Evolutionary conservation across 345 rosid genomes (phyloP).

Genomic region (Bretschneidera sinensis): DNA sequence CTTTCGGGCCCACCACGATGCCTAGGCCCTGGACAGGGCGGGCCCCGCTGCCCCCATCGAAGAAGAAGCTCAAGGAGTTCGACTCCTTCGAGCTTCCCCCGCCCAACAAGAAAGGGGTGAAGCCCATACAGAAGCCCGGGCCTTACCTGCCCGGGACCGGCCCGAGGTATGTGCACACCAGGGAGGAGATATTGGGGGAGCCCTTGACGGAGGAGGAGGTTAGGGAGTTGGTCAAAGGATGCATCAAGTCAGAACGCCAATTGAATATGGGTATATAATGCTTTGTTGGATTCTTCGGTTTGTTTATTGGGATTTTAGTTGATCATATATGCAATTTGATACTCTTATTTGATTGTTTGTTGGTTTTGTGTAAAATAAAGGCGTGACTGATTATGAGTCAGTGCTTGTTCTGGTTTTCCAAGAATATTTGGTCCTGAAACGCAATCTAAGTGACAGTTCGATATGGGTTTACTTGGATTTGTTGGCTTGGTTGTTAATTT

Average conservation of each 20-base stretch:
- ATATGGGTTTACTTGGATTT: too few relatives aligned
- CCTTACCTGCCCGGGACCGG: constrained; percentile 75
- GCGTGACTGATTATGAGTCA: not conserved
- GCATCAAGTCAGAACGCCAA: constrained; percentile 58
- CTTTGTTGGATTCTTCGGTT: not conserved
- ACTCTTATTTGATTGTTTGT: not conserved
- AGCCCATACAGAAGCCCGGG: constrained; percentile 86
- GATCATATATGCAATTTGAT: not conserved
- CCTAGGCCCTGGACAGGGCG: constrained; percentile 95
- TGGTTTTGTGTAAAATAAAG: not conserved
- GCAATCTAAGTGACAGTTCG: not conserved
- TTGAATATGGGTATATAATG: constrained; percentile 71
- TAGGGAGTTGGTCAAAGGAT: constrained; percentile 48
- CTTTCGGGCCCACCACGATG: constrained; percentile 84
- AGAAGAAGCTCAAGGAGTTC: constrained; percentile 76
- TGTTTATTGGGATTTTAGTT: not conserved
- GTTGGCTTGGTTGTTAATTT: too few relatives aligned
- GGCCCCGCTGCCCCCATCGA: constrained; percentile 69
- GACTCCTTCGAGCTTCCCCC: constrained; percentile 86
- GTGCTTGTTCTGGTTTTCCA: not conserved
- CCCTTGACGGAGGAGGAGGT: constrained; percentile 69
- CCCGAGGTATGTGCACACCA: constrained; percentile 61
- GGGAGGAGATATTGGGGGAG: constrained; percentile 88
- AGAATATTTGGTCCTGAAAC: not conserved
- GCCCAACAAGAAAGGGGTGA: constrained; percentile 73